Conservation (phyloP, 208 protist species). For the Leishmania martiniquensis region DNA sequence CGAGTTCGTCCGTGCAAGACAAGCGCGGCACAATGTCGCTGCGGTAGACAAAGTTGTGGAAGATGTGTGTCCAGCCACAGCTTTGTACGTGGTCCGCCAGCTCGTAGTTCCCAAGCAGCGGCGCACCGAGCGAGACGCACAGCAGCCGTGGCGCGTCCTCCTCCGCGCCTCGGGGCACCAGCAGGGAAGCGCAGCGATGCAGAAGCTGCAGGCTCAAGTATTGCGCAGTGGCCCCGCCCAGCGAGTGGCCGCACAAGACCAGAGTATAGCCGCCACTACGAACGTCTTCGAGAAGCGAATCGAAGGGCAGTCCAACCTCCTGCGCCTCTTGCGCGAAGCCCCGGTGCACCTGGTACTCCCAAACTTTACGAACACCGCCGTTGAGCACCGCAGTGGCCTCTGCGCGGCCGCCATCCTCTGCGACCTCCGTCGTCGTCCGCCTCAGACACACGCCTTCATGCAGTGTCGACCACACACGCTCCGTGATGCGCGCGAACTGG, state of each 20-base stretch:
- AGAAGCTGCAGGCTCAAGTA: slow-evolving; percentile 63
- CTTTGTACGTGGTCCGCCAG: slow-evolving; percentile 53
- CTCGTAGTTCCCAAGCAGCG: slow-evolving; percentile 73
- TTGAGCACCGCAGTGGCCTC: slow-evolving; percentile 16
- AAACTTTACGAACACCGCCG: slow-evolving; percentile 51
- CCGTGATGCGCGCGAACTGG: slow-evolving; percentile 34
- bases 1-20: slow-evolving; percentile 57
- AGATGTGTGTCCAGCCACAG: slow-evolving; percentile 56
- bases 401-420: neutral
- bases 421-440: neutral
- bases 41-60: slow-evolving; percentile 79
- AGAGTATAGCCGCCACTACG: slow-evolving; percentile 58
- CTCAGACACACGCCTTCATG: slow-evolving; percentile 38
- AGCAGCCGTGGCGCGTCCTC: slow-evolving; percentile 37
- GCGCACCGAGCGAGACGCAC: slow-evolving; percentile 73
- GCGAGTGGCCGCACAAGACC: slow-evolving; percentile 81
- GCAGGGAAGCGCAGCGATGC: slow-evolving; percentile 27
- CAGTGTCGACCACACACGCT: slow-evolving; percentile 41
- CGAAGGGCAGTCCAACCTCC: slow-evolving; percentile 48
- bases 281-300: slow-evolving; percentile 54
- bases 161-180: slow-evolving; percentile 22
- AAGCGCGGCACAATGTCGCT: slow-evolving; percentile 77
- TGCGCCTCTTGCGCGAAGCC: slow-evolving; percentile 72
- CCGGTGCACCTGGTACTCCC: slow-evolving; percentile 62
- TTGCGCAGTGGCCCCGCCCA: slow-evolving; percentile 75